Percentiles rank a stretch among this genome's conserved stretches.
Evolutionary conservation across 805 yeast species (phyloP).

Genomic region (Maudiozyma serrabonitensis): DNA sequence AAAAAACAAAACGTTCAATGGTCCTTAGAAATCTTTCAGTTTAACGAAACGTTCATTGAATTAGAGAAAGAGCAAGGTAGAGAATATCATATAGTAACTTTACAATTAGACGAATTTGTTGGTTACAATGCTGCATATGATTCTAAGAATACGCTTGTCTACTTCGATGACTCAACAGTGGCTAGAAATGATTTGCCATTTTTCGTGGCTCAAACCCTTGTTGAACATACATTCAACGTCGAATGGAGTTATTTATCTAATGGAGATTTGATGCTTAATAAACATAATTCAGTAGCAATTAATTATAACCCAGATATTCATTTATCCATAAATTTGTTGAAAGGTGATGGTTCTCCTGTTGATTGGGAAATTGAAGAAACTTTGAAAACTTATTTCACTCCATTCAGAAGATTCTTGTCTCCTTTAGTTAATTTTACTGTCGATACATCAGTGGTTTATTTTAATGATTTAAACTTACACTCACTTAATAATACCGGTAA

Average conservation of each 20-base stretch:
- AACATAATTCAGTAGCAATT: constrained; percentile 21
- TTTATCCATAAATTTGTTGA: constrained; percentile 62
- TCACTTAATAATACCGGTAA: constrained; percentile 17
- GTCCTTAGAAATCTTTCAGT: constrained; percentile 25
- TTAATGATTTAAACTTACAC: constrained; percentile 29
- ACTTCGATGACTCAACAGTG: constrained; percentile 32
- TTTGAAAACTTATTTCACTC: constrained; percentile 40
- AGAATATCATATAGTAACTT: constrained; percentile 29
- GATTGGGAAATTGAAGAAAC: constrained; percentile 65
- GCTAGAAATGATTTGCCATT: constrained; percentile 55
- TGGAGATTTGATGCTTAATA: not conserved
- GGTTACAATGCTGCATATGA: constrained; percentile 37
- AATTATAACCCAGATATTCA: constrained; percentile 53
- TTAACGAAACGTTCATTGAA: constrained; percentile 13
- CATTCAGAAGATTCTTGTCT: constrained; percentile 43
- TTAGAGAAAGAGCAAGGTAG: constrained; percentile 3
- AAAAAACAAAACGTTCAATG: constrained; percentile 27
- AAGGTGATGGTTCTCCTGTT: constrained; percentile 57
- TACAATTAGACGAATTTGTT: constrained; percentile 34
- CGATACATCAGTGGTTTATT: constrained; percentile 71
- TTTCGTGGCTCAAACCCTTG: constrained; percentile 43
- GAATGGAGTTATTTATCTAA: constrained; percentile 22
- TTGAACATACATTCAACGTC: constrained; percentile 36
- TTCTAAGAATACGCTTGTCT: constrained; percentile 30
- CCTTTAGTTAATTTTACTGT: constrained; percentile 61